Evolutionary conservation across 179 eudicot species (phyloP).

Genomic region (Vitellaria paradoxa): DNA sequence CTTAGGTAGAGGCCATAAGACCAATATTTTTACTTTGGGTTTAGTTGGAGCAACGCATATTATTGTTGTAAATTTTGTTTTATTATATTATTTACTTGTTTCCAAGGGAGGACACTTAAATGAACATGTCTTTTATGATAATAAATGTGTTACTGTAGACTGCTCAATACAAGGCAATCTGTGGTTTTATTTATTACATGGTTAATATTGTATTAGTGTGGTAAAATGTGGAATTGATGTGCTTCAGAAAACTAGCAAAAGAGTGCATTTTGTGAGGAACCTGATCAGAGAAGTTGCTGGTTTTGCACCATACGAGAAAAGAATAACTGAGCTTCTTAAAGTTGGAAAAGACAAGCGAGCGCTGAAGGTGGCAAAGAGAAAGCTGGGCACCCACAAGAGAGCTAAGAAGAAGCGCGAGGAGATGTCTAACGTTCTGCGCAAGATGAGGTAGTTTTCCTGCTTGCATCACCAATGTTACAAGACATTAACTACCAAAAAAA

Average conservation of each 20-base stretch:
- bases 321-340: conserved; percentile 58
- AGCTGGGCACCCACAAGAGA: conserved; percentile 53
- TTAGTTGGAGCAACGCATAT: too few species aligned
- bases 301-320: conserved; percentile 57
- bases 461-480: neutral
- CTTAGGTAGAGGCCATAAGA: too few species aligned
- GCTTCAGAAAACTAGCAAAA: conserved; percentile 56
- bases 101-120: neutral
- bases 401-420: conserved; percentile 59
- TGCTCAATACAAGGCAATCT: too few species aligned
- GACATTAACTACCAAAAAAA: too few species aligned
- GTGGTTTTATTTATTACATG: neutral
- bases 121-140: neutral
- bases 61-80: neutral
- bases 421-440: conserved; percentile 50
- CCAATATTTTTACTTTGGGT: too few species aligned
- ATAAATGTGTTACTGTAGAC: neutral
- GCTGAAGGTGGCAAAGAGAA: conserved; percentile 46
- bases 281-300: conserved; percentile 70
- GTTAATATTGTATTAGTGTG: neutral
- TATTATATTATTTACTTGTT: neutral
- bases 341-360: conserved; percentile 69
- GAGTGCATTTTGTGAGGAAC: conserved; percentile 47
- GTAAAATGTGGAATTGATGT: neutral
- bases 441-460: conserved; percentile 37